Percentiles rank a stretch among this genome's conserved stretches.
Conservation (phyloP, 805 yeast species). For the Diddensiella caesifluorescens region DNA sequence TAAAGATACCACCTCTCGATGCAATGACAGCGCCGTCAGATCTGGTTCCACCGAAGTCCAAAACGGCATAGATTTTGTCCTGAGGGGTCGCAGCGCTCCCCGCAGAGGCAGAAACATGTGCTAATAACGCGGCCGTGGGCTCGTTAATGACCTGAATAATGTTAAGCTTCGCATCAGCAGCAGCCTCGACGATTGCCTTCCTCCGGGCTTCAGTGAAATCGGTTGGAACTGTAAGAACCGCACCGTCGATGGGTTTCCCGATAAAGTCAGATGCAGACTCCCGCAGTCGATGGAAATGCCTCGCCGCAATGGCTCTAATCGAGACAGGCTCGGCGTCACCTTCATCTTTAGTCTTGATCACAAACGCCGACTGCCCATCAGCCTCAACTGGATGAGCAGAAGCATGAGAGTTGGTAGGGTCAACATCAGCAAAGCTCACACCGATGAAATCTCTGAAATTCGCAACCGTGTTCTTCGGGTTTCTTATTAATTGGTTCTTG, state of each 20-base stretch:
- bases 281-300: slow-evolving; percentile 79
- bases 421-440: slow-evolving; percentile 61
- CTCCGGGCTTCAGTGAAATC: slow-evolving; percentile 74
- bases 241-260: slow-evolving; percentile 75
- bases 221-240: slow-evolving; percentile 86
- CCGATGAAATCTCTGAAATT: slow-evolving; percentile 95
- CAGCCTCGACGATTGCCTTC: slow-evolving; percentile 52
- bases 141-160: slow-evolving; percentile 87
- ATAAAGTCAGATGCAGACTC: slow-evolving; percentile 89
- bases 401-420: slow-evolving; percentile 54
- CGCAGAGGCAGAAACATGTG: slow-evolving; percentile 51
- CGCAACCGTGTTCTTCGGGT: slow-evolving; percentile 77
- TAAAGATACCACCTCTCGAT: slow-evolving; percentile 88
- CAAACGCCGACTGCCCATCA: slow-evolving; percentile 66
- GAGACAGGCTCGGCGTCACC: slow-evolving; percentile 53
- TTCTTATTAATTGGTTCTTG: slow-evolving; percentile 83
- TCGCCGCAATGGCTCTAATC: slow-evolving; percentile 71
- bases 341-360: slow-evolving; percentile 38
- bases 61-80: slow-evolving; percentile 82
- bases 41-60: slow-evolving; percentile 95
- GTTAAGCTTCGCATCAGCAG: slow-evolving; percentile 66
- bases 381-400: slow-evolving; percentile 63
- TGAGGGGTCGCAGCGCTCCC: slow-evolving; percentile 32
- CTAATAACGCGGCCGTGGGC: slow-evolving; percentile 85
- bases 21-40: slow-evolving; percentile 93